These are phyloP conservation scores for Aspergillus vadensis DNA, from an alignment of 2,329 filamentous ascomycete genomes.

Conservation along the genomic window DNA sequence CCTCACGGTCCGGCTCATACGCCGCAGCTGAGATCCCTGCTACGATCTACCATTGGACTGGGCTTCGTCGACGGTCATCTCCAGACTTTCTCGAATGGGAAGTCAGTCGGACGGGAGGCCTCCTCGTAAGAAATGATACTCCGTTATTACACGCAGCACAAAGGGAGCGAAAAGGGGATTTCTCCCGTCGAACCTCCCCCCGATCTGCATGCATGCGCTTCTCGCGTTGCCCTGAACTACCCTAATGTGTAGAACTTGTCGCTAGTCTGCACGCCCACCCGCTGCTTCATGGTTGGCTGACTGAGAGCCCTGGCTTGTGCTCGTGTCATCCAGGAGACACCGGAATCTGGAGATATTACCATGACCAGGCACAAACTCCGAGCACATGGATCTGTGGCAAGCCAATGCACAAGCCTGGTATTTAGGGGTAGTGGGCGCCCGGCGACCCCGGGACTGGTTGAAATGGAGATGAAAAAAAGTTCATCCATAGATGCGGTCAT, in stretches of 20 bases:
- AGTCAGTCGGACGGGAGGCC: conserved; percentile 22
- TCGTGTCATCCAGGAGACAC: not conserved
- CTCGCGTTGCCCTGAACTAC: conserved; percentile 16
- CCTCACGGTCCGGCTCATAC: conserved; percentile 31
- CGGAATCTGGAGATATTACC: conserved; percentile 8
- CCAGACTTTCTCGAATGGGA: conserved; percentile 35
- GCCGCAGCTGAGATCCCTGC: conserved; percentile 39
- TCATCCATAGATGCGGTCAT: conserved; percentile 5
- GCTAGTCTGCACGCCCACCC: not conserved
- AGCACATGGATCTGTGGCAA: conserved; percentile 13
- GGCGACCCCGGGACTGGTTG: conserved; percentile 15
- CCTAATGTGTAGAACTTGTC: conserved; percentile 13
- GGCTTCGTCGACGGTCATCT: conserved; percentile 34
- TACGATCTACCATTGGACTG: conserved; percentile 44
- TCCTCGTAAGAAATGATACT: conserved; percentile 23
- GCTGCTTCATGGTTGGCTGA: not conserved
- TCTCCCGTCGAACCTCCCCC: conserved; percentile 8
- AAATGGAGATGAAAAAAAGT: not conserved
- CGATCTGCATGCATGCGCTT: conserved; percentile 18
- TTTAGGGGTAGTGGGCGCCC: conserved; percentile 10
- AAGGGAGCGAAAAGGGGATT: not conserved
- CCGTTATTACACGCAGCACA: conserved; percentile 10
- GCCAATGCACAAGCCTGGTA: conserved; percentile 10
- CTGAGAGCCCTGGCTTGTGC: not conserved
- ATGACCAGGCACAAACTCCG: conserved; percentile 11